Percentiles rank a stretch among this genome's conserved stretches.
Evolutionary conservation across 1,139 yeast species (phyloP).

Genomic region (Scheffersomyces segobiensis): DNA sequence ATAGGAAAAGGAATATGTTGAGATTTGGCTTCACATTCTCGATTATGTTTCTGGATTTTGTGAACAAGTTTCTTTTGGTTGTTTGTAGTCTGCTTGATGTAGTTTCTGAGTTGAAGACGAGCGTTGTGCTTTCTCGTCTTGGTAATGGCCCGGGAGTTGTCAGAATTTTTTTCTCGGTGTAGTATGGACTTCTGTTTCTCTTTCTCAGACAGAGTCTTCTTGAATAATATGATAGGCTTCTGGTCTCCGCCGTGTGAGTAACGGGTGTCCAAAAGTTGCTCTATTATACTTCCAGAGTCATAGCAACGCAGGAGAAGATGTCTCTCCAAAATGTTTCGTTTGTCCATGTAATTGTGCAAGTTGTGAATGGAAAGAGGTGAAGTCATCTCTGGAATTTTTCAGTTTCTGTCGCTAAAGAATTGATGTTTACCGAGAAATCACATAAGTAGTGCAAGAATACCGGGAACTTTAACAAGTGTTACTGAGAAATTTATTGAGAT

Average conservation of each 20-base stretch:
- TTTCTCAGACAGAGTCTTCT: slow-evolving; percentile 8
- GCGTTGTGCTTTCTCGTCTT: slow-evolving; percentile 30
- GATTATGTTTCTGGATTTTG: slow-evolving; percentile 31
- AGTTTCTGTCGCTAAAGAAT: neutral
- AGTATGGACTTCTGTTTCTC: slow-evolving; percentile 15
- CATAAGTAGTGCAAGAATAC: neutral
- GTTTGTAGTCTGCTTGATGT: slow-evolving; percentile 35
- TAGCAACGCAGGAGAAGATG: slow-evolving; percentile 54
- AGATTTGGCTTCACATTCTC: slow-evolving; percentile 8
- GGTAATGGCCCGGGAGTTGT: slow-evolving; percentile 9
- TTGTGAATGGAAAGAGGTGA: neutral
- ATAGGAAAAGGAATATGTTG: slow-evolving; percentile 25
- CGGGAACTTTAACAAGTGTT: neutral
- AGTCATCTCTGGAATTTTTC: neutral
- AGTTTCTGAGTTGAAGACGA: slow-evolving; percentile 45
- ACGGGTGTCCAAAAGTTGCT: slow-evolving; percentile 53
- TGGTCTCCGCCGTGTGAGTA: slow-evolving; percentile 60
- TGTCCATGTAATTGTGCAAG: slow-evolving; percentile 22
- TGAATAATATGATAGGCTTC: slow-evolving; percentile 41
- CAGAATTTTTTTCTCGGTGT: slow-evolving; percentile 11
- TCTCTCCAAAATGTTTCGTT: slow-evolving; percentile 49
- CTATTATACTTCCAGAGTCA: slow-evolving; percentile 38
- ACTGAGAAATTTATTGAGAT: neutral
- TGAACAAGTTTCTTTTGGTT: slow-evolving; percentile 40
- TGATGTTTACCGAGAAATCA: neutral